Percentiles rank a stretch among this genome's conserved stretches.
phyloP scores from a whole-genome alignment of 768 basidiomycete species.

The Boletus sp. region DNA sequence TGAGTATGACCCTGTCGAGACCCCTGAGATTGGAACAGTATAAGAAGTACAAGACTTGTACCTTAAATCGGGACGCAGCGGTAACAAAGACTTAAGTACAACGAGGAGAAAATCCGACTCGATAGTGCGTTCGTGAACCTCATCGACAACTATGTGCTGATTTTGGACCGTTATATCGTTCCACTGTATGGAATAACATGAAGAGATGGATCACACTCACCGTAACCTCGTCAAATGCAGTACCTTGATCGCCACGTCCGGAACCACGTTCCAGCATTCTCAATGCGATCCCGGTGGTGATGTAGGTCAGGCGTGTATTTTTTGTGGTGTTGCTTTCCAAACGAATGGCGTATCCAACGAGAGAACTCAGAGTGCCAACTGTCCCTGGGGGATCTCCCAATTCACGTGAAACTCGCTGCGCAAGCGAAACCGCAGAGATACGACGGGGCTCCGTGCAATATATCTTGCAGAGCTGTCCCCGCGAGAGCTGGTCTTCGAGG shows the following conservation, averaged over 20 bases:
- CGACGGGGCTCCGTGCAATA: conserved; percentile 94
- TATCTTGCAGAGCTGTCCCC: conserved; percentile 82
- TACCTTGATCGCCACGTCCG: conserved; percentile 64
- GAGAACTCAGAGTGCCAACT: conserved; percentile 71
- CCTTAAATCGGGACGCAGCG: conserved; percentile 82
- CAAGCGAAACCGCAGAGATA: conserved; percentile 94
- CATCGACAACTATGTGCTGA: conserved; percentile 93
- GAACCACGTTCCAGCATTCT: conserved; percentile 93
- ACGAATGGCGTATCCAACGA: conserved; percentile 93
- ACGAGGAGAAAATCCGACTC: conserved; percentile 97
- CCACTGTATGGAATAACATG: background rate
- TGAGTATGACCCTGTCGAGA: conserved; percentile 72
- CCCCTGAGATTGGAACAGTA: conserved; percentile 1
- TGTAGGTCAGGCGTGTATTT: conserved; percentile 76
- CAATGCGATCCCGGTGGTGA: conserved; percentile 92
- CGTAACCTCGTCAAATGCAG: conserved; percentile 92
- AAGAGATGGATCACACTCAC: conserved; percentile 40
- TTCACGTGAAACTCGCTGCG: conserved; percentile 89
- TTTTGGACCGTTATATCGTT: background rate
- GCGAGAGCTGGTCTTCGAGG: conserved; percentile 81
- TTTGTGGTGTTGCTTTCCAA: conserved; percentile 82
- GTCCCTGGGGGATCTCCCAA: conserved; percentile 79
- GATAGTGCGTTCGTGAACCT: conserved; percentile 96
- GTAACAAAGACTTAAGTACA: conserved; percentile 80
- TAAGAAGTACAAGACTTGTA: conserved; percentile 28